These are phyloP conservation scores for Plasmodium reichenowi DNA, from an alignment of 169 alveolate species.

Conservation along the genomic window DNA sequence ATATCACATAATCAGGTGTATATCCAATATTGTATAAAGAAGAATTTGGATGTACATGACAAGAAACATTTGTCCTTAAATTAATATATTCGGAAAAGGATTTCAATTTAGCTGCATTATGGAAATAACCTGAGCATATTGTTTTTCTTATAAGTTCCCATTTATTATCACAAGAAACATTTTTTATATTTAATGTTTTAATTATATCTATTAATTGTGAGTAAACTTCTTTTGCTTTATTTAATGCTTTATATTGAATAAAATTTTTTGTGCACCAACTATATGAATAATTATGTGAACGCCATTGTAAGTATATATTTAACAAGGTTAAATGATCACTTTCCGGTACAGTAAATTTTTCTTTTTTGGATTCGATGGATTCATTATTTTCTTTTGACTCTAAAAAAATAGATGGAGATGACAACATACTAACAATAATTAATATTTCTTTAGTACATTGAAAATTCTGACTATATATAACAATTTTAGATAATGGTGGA, in stretches of 20 bases:
- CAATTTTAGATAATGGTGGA: slow-evolving; percentile 98
- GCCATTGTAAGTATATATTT: slow-evolving; percentile 99
- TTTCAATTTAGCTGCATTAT: slow-evolving; percentile 98
- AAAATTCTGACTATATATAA: slow-evolving; percentile 88
- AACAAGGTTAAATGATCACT: slow-evolving; percentile 99
- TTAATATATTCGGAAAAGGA: slow-evolving; percentile 99
- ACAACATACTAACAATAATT: slow-evolving; percentile 97
- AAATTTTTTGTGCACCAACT: slow-evolving; percentile 82
- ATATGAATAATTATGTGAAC: slow-evolving; percentile 86
- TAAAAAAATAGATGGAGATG: slow-evolving; percentile 97
- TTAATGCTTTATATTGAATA: slow-evolving; percentile 77
- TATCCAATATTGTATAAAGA: slow-evolving; percentile 98
- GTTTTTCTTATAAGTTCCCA: slow-evolving; percentile 94
- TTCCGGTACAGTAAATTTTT: slow-evolving; percentile 99
- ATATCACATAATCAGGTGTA: slow-evolving; percentile 99
- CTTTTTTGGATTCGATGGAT: slow-evolving; percentile 95
- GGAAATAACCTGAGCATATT: slow-evolving; percentile 99
- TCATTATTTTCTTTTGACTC: slow-evolving; percentile 96
- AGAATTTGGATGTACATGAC: slow-evolving; percentile 98
- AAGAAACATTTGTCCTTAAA: slow-evolving; percentile 97
- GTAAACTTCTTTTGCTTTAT: slow-evolving; percentile 81
- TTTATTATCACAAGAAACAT: slow-evolving; percentile 75
- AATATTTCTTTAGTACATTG: slow-evolving; percentile 96
- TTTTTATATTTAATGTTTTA: slow-evolving; percentile 79
- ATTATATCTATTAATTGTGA: slow-evolving; percentile 92